Percentiles rank a stretch among this genome's conserved stretches.
These are phyloP conservation scores for Cichorium intybus DNA, from an alignment of 140 eudicot species.

Conservation along the genomic window DNA sequence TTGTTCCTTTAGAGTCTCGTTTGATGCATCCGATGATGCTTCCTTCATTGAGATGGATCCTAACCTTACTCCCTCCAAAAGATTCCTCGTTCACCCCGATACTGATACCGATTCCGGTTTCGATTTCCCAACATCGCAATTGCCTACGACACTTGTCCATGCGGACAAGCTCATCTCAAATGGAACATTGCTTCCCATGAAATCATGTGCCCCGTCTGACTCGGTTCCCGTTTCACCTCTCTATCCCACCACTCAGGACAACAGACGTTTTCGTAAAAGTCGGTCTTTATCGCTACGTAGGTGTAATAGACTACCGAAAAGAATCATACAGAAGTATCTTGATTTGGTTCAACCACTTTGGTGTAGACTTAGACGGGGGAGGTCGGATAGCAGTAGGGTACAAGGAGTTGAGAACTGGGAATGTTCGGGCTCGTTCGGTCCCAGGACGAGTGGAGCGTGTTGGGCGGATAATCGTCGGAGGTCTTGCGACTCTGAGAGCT, in stretches of 20 bases:
- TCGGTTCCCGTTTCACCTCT: constrained; percentile 16
- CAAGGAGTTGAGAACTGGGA: constrained; percentile 36
- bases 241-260: constrained; percentile 21
- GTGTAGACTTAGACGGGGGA: constrained; percentile 33
- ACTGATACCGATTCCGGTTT: constrained; percentile 40
- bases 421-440: constrained; percentile 36
- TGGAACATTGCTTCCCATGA: constrained; percentile 49
- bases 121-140: constrained; percentile 45
- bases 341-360: constrained; percentile 51
- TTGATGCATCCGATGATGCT: constrained; percentile 52
- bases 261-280: constrained; percentile 27
- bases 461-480: constrained; percentile 36
- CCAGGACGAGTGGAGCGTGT: constrained; percentile 38
- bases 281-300: constrained; percentile 55
- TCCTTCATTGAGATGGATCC: constrained; percentile 97
- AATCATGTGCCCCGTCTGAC: neutral
- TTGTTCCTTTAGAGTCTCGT: constrained; percentile 47
- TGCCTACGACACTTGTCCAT: constrained; percentile 34
- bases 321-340: constrained; percentile 50
- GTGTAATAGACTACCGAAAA: constrained; percentile 48
- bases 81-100: constrained; percentile 55
- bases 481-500: constrained; percentile 43
- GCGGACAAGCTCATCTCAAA: constrained; percentile 68
- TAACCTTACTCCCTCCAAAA: constrained; percentile 70
- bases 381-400: constrained; percentile 25